These are phyloP conservation scores for Alternaria burnsii DNA, from an alignment of 2,329 filamentous ascomycete species.

Conservation along the genomic window DNA sequence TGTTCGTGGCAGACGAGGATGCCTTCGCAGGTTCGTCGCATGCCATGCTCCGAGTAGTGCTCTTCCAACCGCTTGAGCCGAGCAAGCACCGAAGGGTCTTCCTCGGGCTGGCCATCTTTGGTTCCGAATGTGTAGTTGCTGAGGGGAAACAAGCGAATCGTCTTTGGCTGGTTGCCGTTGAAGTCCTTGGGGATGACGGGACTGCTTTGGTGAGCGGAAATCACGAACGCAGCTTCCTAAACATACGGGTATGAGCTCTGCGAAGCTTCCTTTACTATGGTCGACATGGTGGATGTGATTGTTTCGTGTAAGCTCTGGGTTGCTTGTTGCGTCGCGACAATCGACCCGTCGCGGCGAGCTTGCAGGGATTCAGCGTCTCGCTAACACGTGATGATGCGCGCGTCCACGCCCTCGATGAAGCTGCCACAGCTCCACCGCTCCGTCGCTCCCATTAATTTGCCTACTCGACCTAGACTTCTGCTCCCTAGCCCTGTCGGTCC, in stretches of 20 bases:
- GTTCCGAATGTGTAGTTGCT: slow-evolving; percentile 99
- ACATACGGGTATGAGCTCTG: slow-evolving; percentile 76
- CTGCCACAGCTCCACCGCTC: not conserved
- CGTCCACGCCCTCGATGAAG: not conserved
- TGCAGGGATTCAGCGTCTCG: slow-evolving; percentile 17
- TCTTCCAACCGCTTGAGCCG: slow-evolving; percentile 94
- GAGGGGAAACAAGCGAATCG: slow-evolving; percentile 90
- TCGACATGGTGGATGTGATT: slow-evolving; percentile 70
- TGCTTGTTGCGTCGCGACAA: slow-evolving; percentile 24
- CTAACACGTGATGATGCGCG: slow-evolving; percentile 15
- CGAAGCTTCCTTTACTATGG: slow-evolving; percentile 76
- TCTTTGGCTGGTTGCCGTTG: slow-evolving; percentile 86
- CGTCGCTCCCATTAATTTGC: not conserved
- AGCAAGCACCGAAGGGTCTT: slow-evolving; percentile 93
- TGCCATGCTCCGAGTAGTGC: slow-evolving; percentile 89
- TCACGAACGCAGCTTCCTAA: too few relatives aligned
- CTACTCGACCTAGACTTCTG: not conserved
- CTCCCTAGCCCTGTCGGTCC: too few relatives aligned
- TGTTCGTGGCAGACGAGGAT: slow-evolving; percentile 98
- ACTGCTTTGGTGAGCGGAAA: slow-evolving; percentile 47
- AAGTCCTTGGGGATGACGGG: slow-evolving; percentile 84
- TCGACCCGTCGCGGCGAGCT: slow-evolving; percentile 16
- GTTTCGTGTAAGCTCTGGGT: slow-evolving; percentile 15
- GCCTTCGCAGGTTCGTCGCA: slow-evolving; percentile 96
- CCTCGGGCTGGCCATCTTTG: slow-evolving; percentile 97